Evolutionary conservation across 2,329 filamentous ascomycete genomes (phyloP).

Genomic region (Microsporum ferrugineum): DNA sequence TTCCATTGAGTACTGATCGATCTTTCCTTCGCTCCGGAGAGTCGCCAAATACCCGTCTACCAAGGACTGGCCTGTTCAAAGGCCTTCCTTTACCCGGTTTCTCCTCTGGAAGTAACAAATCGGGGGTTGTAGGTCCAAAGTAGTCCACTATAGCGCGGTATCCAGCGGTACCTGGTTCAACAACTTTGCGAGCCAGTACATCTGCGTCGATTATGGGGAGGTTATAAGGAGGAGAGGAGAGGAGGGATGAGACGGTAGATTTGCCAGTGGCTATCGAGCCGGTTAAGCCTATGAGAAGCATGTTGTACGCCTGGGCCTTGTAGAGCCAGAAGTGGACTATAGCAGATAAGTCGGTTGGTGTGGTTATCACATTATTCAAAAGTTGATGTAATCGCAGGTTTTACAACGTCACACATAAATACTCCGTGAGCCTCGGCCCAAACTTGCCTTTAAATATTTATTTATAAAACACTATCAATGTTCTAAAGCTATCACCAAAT

Average conservation of each 20-base stretch:
- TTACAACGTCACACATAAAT: neutral
- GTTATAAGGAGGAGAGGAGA: conserved; percentile 67
- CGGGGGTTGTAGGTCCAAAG: conserved; percentile 73
- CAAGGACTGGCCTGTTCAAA: conserved; percentile 76
- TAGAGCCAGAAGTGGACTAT: too few relatives aligned
- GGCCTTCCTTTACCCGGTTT: conserved; percentile 41
- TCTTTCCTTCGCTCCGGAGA: conserved; percentile 59
- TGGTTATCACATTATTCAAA: neutral
- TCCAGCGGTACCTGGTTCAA: conserved; percentile 77
- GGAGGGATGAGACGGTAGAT: conserved; percentile 80
- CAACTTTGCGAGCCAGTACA: conserved; percentile 79
- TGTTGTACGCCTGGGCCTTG: conserved; percentile 29
- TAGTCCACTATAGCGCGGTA: conserved; percentile 72
- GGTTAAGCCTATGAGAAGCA: conserved; percentile 92
- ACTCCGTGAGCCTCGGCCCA: neutral
- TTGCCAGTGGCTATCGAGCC: conserved; percentile 97
- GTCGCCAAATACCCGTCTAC: conserved; percentile 74
- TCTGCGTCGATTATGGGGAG: conserved; percentile 92
- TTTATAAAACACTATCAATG: too few relatives aligned
- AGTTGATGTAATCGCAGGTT: neutral
- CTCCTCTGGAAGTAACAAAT: conserved; percentile 57
- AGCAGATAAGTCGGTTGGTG: neutral
- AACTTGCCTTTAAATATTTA: neutral
- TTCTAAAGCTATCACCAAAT: too few relatives aligned
- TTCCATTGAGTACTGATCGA: conserved; percentile 67